Conservation (phyloP, 257 asterid genomes). For the Fraxinus excelsior region DNA sequence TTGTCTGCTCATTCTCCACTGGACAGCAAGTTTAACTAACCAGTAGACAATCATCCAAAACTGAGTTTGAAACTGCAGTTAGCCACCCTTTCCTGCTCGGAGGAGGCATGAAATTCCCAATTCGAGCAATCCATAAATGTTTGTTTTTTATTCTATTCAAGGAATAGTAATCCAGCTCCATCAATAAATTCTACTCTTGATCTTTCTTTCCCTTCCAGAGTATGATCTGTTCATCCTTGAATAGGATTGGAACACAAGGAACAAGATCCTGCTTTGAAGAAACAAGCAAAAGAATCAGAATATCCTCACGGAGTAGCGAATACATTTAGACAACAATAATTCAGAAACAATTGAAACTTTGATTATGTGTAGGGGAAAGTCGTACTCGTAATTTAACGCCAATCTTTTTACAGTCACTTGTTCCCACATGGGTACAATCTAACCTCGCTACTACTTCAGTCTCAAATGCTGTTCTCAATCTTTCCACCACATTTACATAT, state of each 20-base stretch:
- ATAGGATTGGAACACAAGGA: conserved; percentile 80
- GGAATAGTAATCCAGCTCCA: background rate
- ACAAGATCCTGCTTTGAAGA: conserved; percentile 67
- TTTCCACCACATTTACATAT: conserved; percentile 77
- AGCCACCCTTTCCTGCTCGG: background rate
- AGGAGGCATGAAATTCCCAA: background rate
- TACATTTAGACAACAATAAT: background rate
- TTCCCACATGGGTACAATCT: conserved; percentile 75
- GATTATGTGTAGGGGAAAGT: conserved; percentile 2
- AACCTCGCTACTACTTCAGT: conserved; percentile 74
- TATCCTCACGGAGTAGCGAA: background rate
- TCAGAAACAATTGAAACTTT: background rate
- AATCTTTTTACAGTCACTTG: conserved; percentile 89
- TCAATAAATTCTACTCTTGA: conserved; percentile 24
- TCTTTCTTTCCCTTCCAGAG: conserved; percentile 68
- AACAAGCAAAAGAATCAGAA: background rate
- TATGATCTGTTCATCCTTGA: conserved; percentile 81
- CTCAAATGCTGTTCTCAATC: conserved; percentile 69
- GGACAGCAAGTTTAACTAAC: background rate
- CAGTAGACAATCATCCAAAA: background rate
- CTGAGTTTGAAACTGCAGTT: background rate
- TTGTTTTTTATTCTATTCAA: background rate
- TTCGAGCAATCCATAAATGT: background rate
- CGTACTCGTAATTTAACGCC: conserved; percentile 83
- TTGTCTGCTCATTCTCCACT: background rate